phyloP scores from a whole-genome alignment of 345 rosid genomes.

The Eucalyptus viminalis region DNA sequence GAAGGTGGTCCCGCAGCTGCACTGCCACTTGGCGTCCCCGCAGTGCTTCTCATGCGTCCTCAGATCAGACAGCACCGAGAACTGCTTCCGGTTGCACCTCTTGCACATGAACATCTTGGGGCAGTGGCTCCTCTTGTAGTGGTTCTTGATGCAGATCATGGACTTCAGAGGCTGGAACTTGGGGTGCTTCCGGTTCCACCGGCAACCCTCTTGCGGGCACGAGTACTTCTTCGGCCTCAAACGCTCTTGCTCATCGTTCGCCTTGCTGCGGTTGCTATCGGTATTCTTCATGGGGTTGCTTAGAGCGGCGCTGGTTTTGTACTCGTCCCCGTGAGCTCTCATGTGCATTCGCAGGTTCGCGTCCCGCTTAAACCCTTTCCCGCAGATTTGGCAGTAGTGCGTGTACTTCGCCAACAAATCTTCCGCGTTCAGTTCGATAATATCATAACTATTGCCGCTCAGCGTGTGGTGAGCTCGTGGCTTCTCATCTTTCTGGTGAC shows the following conservation, averaged over 20 bases:
- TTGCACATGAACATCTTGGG: slow-evolving; percentile 85
- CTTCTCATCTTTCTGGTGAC: neutral
- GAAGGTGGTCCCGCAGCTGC: slow-evolving; percentile 83
- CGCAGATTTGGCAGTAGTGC: slow-evolving; percentile 76
- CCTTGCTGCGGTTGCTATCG: neutral
- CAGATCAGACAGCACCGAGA: slow-evolving; percentile 80
- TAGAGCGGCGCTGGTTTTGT: slow-evolving; percentile 62
- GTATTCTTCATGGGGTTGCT: slow-evolving; percentile 32
- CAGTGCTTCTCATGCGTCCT: slow-evolving; percentile 96
- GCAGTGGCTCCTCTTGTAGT: slow-evolving; percentile 92
- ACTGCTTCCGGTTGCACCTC: slow-evolving; percentile 63
- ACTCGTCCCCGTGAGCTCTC: slow-evolving; percentile 92
- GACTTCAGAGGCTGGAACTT: slow-evolving; percentile 90
- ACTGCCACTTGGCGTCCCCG: slow-evolving; percentile 64
- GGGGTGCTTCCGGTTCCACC: slow-evolving; percentile 75
- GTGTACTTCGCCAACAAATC: slow-evolving; percentile 75
- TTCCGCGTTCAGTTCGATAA: slow-evolving; percentile 46
- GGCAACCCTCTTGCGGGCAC: slow-evolving; percentile 79
- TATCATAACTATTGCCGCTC: slow-evolving; percentile 5
- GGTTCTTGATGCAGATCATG: slow-evolving; percentile 76
- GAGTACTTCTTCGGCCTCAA: slow-evolving; percentile 37
- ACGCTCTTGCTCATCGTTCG: neutral
- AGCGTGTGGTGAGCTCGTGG: neutral
- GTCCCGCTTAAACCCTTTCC: slow-evolving; percentile 85
- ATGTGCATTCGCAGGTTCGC: slow-evolving; percentile 96